These are phyloP conservation scores for Zymoseptoria crescenta DNA, from an alignment of 2,329 filamentous ascomycete genomes.

Conservation along the genomic window DNA sequence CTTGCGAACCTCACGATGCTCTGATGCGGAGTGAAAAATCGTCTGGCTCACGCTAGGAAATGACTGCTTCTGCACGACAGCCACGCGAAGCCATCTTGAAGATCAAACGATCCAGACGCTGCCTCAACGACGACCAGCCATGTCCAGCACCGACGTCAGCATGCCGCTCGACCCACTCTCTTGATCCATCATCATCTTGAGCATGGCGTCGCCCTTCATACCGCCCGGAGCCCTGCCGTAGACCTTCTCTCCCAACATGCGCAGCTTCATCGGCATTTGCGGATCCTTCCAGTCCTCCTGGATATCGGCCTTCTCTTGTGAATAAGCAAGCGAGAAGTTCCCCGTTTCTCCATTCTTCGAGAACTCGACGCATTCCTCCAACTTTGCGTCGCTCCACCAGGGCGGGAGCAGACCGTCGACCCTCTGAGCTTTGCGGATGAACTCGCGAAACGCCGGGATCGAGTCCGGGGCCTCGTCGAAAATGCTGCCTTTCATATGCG, in stretches of 20 bases:
- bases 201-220: background rate
- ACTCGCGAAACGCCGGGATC: conserved; percentile 7
- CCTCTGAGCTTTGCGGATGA: conserved; percentile 9
- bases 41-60: too few species aligned
- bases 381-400: conserved; percentile 12
- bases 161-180: background rate
- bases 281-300: conserved; percentile 9
- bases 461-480: too few species aligned
- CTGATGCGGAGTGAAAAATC: too few species aligned
- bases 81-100: too few species aligned
- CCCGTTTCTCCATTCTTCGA: background rate
- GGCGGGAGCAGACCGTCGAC: conserved; percentile 9
- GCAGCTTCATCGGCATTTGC: conserved; percentile 8
- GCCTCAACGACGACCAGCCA: background rate
- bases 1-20: too few species aligned
- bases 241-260: conserved; percentile 6
- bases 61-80: too few species aligned
- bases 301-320: conserved; percentile 10
- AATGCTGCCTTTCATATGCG: too few species aligned
- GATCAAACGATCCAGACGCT: too few species aligned
- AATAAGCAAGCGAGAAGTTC: conserved; percentile 2
- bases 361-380: conserved; percentile 9
- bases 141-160: background rate
- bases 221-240: conserved; percentile 4
- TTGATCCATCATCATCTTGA: background rate